Conservation (phyloP, 2,329 filamentous ascomycete genomes). For the Fusarium algeriense region DNA sequence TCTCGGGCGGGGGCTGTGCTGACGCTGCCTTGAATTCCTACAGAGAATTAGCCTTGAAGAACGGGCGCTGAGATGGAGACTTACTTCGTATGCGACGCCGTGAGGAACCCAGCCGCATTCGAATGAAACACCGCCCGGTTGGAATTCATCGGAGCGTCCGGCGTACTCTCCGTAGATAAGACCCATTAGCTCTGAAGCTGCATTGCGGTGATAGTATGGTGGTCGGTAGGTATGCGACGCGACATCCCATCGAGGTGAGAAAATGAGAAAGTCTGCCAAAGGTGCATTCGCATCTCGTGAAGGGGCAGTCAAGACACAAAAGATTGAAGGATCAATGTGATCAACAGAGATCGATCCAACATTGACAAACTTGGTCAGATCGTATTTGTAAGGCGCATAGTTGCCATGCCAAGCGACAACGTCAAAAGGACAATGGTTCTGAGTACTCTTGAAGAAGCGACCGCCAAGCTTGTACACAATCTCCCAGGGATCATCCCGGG, state of each 20-base stretch:
- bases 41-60: neutral
- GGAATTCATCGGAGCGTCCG: constrained; percentile 39
- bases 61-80: rapidly evolving
- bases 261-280: constrained; percentile 74
- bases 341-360: constrained; percentile 60
- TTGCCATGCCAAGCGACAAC: constrained; percentile 80
- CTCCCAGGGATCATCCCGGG: constrained; percentile 65
- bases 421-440: constrained; percentile 76
- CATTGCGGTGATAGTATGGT: constrained; percentile 75
- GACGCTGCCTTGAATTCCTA: constrained; percentile 44
- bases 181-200: constrained; percentile 69
- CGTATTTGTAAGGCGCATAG: constrained; percentile 71
- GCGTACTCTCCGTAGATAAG: constrained; percentile 57
- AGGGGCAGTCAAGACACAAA: constrained; percentile 72
- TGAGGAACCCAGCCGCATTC: constrained; percentile 39
- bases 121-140: constrained; percentile 34
- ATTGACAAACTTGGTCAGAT: constrained; percentile 68
- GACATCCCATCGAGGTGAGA: constrained; percentile 75
- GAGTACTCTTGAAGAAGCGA: constrained; percentile 69
- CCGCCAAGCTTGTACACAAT: constrained; percentile 73
- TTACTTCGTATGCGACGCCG: constrained; percentile 37
- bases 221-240: constrained; percentile 72
- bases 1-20: constrained; percentile 29
- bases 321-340: constrained; percentile 76
- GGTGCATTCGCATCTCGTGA: constrained; percentile 66